Percentiles rank a stretch among this genome's conserved stretches.
Evolutionary conservation across 495 filamentous ascomycete genomes (phyloP).

Genomic region (Xylaria venustula): DNA sequence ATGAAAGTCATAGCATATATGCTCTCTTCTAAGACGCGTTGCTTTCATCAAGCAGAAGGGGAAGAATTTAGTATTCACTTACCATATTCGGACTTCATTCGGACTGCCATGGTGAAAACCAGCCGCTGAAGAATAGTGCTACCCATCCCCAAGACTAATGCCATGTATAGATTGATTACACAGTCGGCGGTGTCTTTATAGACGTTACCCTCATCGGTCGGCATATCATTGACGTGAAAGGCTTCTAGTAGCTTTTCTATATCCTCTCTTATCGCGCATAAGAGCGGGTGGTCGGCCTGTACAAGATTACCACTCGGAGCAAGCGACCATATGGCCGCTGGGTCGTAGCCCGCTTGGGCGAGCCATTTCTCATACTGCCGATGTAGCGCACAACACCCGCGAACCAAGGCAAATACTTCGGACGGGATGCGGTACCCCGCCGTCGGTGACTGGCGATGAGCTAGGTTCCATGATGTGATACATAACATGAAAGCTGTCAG

Average conservation of each 20-base stretch:
- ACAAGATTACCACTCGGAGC: not conserved
- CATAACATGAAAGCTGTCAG: constrained; percentile 14
- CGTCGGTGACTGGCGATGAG: not conserved
- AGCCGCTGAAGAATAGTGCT: constrained; percentile 5
- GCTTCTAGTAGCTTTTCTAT: constrained; percentile 5
- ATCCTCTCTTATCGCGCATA: not conserved
- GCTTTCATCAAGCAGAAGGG: not conserved
- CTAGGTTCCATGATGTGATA: constrained; percentile 11
- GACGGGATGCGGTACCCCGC: constrained; percentile 11
- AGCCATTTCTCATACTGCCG: constrained; percentile 3
- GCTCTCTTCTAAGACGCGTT: not conserved
- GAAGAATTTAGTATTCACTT: not conserved
- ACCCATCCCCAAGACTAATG: not conserved
- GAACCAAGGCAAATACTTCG: constrained; percentile 10
- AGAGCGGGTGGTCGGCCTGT: constrained; percentile 1
- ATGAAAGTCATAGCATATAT: not conserved
- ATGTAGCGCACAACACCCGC: constrained; percentile 12
- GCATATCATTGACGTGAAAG: constrained; percentile 4
- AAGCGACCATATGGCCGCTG: constrained; percentile 1
- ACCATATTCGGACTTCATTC: constrained; percentile 7
- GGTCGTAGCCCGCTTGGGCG: constrained; percentile 6
- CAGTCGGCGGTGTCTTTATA: constrained; percentile 8
- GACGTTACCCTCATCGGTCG: not conserved
- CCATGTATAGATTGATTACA: not conserved
- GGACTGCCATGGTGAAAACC: constrained; percentile 14